Evolutionary conservation across 768 basidiomycete species (phyloP).

Genomic region (Boletus rubroflammeus): DNA sequence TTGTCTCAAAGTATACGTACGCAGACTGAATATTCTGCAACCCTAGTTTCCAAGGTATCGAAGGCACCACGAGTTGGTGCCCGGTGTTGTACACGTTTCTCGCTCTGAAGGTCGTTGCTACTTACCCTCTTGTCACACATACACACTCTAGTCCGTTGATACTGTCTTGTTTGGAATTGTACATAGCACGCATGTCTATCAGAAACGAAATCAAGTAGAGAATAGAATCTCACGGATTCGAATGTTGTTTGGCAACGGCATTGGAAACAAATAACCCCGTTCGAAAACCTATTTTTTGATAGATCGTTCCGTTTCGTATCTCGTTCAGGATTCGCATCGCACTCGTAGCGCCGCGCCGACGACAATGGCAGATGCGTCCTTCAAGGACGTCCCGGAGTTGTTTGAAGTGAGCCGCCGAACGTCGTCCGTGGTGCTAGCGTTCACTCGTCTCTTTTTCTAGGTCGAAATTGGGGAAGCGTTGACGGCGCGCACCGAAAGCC

Average conservation of each 20-base stretch:
- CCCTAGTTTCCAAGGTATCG: conserved; percentile 1
- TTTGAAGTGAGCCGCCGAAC: conserved; percentile 66
- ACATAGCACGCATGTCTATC: conserved; percentile 2
- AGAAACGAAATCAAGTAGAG: conserved; percentile 4
- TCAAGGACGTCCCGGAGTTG: conserved; percentile 94
- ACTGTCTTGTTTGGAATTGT: conserved; percentile 16
- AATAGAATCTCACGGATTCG: conserved; percentile 5
- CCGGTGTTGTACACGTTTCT: neutral
- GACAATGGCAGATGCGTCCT: conserved; percentile 64
- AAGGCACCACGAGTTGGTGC: conserved; percentile 3
- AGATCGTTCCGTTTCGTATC: neutral
- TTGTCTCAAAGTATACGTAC: conserved; percentile 2
- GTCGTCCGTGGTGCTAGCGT: neutral
- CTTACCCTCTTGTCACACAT: conserved; percentile 12
- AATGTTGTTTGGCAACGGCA: conserved; percentile 27
- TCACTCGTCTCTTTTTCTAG: conserved; percentile 34
- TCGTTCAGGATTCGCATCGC: neutral
- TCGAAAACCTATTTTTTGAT: neutral
- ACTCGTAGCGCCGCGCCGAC: conserved; percentile 8
- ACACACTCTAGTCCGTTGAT: conserved; percentile 11
- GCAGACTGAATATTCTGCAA: conserved; percentile 10
- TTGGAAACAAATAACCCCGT: conserved; percentile 19
- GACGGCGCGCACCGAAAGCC: conserved; percentile 84
- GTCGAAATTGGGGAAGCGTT: conserved; percentile 89
- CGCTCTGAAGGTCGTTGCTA: neutral